Percentiles rank a stretch among this genome's conserved stretches.
These are phyloP conservation scores for Boeremia lycopersici DNA, from an alignment of 2,329 filamentous ascomycete species.

Conservation along the genomic window DNA sequence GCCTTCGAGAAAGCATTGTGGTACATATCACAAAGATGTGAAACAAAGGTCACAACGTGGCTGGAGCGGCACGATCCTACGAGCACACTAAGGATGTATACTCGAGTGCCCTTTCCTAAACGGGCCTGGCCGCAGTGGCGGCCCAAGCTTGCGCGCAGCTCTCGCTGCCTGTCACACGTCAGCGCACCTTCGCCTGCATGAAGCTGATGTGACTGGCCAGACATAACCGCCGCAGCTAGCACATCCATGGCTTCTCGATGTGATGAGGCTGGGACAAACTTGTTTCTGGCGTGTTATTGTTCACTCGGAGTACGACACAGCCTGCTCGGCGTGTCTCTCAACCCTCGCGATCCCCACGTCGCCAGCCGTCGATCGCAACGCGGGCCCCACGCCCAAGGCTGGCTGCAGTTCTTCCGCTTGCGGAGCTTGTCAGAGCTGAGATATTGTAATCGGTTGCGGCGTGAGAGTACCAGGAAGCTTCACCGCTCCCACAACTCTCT, in stretches of 20 bases:
- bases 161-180: conserved; percentile 19
- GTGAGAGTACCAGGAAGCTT: conserved; percentile 10
- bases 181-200: conserved; percentile 14
- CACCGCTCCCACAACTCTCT: conserved; percentile 10
- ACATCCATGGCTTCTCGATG: conserved; percentile 11
- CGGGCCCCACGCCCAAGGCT: conserved; percentile 12
- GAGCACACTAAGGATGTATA: conserved; percentile 8
- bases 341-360: conserved; percentile 7
- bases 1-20: conserved; percentile 1
- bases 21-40: conserved; percentile 2
- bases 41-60: conserved; percentile 10
- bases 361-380: conserved; percentile 13
- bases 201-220: conserved; percentile 16
- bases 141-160: conserved; percentile 15
- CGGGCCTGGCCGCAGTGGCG: conserved; percentile 6
- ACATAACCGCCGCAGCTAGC: conserved; percentile 19
- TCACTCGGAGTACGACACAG: neutral
- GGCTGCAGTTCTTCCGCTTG: conserved; percentile 6
- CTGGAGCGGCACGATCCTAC: conserved; percentile 3
- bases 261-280: conserved; percentile 14
- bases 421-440: conserved; percentile 12
- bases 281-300: conserved; percentile 8
- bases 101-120: conserved; percentile 6
- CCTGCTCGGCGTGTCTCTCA: neutral
- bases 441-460: conserved; percentile 5